Evolutionary conservation across 176 grass and related monocot genomes (phyloP), one percentile per base, ranked within the genome.

Genomic region (Oryza coarctata): DNA sequence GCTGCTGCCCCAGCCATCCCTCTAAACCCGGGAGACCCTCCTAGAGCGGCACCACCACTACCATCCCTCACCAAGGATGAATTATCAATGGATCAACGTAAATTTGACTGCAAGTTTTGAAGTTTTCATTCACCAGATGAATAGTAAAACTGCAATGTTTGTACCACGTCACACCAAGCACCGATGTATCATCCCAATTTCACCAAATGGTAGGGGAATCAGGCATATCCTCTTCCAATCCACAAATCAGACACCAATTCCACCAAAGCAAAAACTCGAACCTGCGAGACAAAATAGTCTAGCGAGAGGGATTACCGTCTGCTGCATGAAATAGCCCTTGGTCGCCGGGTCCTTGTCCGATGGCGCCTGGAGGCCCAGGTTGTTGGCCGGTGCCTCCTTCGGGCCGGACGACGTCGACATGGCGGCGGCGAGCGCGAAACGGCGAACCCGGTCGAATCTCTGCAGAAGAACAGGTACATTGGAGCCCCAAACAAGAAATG

Each of bases 311-410:
- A 30, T 85, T 80, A 95, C 95, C 12, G 92, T 95, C 67, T 98
- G 95, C 81, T 98, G 95, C 92, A 98, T 73, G 89, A 98, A 88
- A 86, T 98, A 98, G 43, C 95, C 88, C 41, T 93, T 95, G 55
- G 95, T 98, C 9, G 95, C 90, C 12, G 90, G 86, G 32, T 98
- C 92, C 26, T 82, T 76, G 66, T 91, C 79, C 6, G 50, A 20
- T 20, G 50, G 50, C 18, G 86, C 57, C 5, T 93, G 86, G 7
- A 98, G 88, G 5, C 95, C 92, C 14, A 88, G 92, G 79, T 98
- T 98, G 61, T 88, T 98, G 13, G 75, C 30, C 13, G 88, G 84
- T 8, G 90, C 86, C 81, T 98, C 92, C 82, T 98, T 95, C 8
- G 88, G 70, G 28, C 81, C 85, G 25, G 88, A 94, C n/a, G 87